Percentiles rank a stretch among this genome's conserved stretches.
These are phyloP conservation scores for Aspergillus ustus DNA, from an alignment of 2,329 filamentous ascomycete genomes.

Conservation along the genomic window DNA sequence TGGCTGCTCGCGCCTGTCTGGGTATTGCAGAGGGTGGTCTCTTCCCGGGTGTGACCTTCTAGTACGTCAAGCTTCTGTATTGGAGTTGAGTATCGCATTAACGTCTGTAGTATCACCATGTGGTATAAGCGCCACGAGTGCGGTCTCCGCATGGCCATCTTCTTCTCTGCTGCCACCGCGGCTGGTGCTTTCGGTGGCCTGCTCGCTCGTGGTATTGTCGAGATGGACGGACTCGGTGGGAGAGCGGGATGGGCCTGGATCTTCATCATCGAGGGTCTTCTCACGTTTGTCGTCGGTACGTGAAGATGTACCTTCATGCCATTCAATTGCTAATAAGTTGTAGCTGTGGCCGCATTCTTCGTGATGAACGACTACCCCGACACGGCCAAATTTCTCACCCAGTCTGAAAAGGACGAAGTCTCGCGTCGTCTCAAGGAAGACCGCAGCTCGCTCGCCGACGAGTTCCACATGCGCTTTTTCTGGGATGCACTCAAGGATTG, in stretches of 20 bases:
- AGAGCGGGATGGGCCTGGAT: conserved; percentile 17
- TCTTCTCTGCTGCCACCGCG: conserved; percentile 20
- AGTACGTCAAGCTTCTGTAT: not conserved
- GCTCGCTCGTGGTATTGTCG: conserved; percentile 16
- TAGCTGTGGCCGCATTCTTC: conserved; percentile 17
- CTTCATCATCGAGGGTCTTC: conserved; percentile 19
- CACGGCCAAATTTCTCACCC: conserved; percentile 19
- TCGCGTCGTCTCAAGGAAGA: conserved; percentile 14
- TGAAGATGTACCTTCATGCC: too few relatives aligned
- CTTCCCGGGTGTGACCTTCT: conserved; percentile 20
- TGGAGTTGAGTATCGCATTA: not conserved
- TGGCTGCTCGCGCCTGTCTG: conserved; percentile 54
- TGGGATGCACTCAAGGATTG: conserved; percentile 12
- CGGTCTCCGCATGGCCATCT: conserved; percentile 21
- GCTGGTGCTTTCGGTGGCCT: conserved; percentile 22
- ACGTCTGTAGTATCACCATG: conserved; percentile 8
- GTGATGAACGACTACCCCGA: conserved; percentile 22
- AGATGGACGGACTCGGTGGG: conserved; percentile 6
- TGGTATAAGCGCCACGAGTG: conserved; percentile 22
- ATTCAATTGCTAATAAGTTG: not conserved
- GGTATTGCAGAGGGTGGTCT: conserved; percentile 50
- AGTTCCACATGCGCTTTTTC: conserved; percentile 15
- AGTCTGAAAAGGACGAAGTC: conserved; percentile 11
- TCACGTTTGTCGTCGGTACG: conserved; percentile 16
- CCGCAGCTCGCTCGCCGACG: conserved; percentile 15